Conservation (phyloP, 2,329 filamentous ascomycete genomes). For the Pestalotiopsis fici region DNA sequence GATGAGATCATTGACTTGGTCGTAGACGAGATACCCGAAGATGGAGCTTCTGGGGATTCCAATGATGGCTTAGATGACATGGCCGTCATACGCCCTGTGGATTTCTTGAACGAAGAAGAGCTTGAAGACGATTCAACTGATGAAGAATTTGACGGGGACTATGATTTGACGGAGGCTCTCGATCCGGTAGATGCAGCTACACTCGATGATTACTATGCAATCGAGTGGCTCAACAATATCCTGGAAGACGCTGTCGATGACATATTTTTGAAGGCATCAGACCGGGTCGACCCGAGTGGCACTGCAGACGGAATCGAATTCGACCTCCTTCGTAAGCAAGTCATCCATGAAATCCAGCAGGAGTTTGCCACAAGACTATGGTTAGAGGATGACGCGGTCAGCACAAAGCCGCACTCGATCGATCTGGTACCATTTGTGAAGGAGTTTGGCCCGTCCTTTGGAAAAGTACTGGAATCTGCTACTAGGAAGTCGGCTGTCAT, state of each 20-base stretch:
- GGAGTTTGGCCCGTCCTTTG: constrained; percentile 1
- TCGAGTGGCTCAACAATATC: not conserved
- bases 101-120: not conserved
- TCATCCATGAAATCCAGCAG: not conserved
- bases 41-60: not conserved
- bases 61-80: not conserved
- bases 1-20: not conserved
- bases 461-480: not conserved
- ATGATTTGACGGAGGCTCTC: not conserved
- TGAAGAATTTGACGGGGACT: not conserved
- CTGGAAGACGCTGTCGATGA: not conserved
- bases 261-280: not conserved
- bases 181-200: not conserved
- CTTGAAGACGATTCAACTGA: not conserved
- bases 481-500: not conserved
- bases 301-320: not conserved
- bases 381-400: not conserved
- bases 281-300: no score
- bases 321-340: not conserved
- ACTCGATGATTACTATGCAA: not conserved
- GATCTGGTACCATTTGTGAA: not conserved
- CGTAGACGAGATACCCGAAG: not conserved
- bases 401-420: not conserved
- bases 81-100: not conserved
- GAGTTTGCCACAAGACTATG: not conserved